Evolutionary conservation across 768 basidiomycete species (phyloP), one percentile per base, ranked within the genome.

Genomic region (Cystobasidium onofrii): DNA sequence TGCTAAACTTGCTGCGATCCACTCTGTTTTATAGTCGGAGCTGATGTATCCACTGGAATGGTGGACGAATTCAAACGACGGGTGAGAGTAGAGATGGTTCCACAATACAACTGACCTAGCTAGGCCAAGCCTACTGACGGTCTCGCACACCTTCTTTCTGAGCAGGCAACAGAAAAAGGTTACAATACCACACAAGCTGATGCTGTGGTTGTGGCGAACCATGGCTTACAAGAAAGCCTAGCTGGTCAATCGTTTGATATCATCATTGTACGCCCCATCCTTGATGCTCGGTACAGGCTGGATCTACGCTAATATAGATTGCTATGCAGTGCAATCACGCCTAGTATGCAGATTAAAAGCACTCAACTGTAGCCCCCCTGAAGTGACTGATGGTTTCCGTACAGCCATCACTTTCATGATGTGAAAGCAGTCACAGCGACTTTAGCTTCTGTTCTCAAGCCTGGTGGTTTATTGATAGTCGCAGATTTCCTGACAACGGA

Each of bases 351-450:
- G 27, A 20, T 15, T 60, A 15, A 29, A 6, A 25, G 39, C 39
- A 50, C 20, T 17, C 46, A 50, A 3, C 3, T 50, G 10, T 50
- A 20, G 31, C 57, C 6, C 2, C 33, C 15, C 13, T 60, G n/a
- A n/a, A n/a, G n/a, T n/a, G n/a, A n/a, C n/a, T n/a, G n/a, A n/a
- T n/a, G n/a, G n/a, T n/a, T n/a, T n/a, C n/a, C n/a, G 15, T 29
- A 60, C 57, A 60, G 57, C 20, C 57, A 60, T 23, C 57, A 60
- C 33, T 60, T 60, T 20, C 13, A 29, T 27, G 57, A 60, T 29
- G 57, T 60, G 12, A 34, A 60, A 60, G 57, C 29, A 12, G 57
- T 60, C 33, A 60, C 57, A 29, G 57, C 57, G 23, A 60, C 57
- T 12, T 20, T 60, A 34, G 25, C 57, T 13, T 29, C 29, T 60